Evolutionary conservation across 2,329 filamentous ascomycete genomes (phyloP), one percentile per base, ranked within the genome.

Genomic region (Beauveria sp.): DNA sequence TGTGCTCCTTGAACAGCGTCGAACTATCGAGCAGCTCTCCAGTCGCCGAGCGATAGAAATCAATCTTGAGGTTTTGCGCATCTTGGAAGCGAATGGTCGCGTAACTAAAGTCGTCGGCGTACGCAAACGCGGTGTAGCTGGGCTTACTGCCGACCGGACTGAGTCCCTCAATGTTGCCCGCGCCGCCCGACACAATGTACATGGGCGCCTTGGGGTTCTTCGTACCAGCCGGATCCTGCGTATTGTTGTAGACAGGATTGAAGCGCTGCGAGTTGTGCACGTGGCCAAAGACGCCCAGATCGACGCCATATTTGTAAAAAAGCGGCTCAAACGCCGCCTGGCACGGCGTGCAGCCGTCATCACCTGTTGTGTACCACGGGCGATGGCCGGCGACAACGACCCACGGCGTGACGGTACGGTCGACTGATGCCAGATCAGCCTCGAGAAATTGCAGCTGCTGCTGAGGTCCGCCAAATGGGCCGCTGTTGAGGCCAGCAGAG

Each of bases 211-310:
- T 66, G 28, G 67, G 67, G 65, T 79, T 71, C 10, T 72, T 46
- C 64, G 77, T 64, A 3, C 75, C 76, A 0, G 67, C 69, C 0
- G 73, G 63, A 59, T 79, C 76, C 0, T 68, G 68, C 0, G 66
- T 68, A 63, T 67, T 66, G 62, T 76, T 72, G 68, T 69, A 69
- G 2, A 73, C 68, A 28, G 72, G 79, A 67, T 73, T 63, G 64
- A 83, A 81, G 1, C 83, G 77, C 71, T 85, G 81, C 28, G 79
- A 78, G 70, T 83, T 84, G 70, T 85, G 82, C 16, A 83, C 79
- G 66, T 85, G 82, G 2, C 82, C 83, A 64, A 84, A 82, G 7
- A 85, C 72, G 28, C 70, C 81, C 5, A 84, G 69, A 64, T 85
- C 83, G 22, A 85, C 82, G 30, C 81, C 81, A 67, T 84, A 83